phyloP scores from a whole-genome alignment of 768 basidiomycete species.

The Lactarius sanguifluus region DNA sequence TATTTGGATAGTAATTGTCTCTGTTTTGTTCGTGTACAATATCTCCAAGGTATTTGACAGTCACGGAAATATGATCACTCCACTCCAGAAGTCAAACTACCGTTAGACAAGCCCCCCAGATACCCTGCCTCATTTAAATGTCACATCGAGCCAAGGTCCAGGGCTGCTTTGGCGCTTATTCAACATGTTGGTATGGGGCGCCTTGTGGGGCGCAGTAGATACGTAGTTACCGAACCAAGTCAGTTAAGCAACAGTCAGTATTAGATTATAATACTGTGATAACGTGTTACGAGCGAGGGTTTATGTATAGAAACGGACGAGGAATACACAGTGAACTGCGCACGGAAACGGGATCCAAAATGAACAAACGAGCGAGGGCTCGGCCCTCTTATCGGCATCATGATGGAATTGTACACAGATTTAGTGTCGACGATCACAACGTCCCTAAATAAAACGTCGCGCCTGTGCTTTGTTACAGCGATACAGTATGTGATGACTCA shows the following conservation, averaged over 20 bases:
- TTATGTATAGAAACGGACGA: no score
- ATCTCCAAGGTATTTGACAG: constrained; percentile 24
- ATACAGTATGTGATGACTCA: not conserved
- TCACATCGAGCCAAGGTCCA: constrained; percentile 22
- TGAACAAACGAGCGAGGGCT: no score
- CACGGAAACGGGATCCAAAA: no score
- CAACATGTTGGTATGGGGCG: constrained; percentile 21
- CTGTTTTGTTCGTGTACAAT: constrained; percentile 25
- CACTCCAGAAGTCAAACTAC: constrained; percentile 24
- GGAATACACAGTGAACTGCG: no score
- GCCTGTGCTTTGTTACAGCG: no score
- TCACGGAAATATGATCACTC: constrained; percentile 21
- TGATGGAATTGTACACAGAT: not conserved
- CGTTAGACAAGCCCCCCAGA: constrained; percentile 10
- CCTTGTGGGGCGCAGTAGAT: constrained; percentile 12
- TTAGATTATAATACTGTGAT: not conserved
- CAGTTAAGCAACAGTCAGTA: not conserved
- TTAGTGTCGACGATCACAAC: not conserved
- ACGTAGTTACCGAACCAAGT: not conserved
- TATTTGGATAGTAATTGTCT: constrained; percentile 29
- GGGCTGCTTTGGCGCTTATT: constrained; percentile 21
- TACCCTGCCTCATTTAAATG: constrained; percentile 26
- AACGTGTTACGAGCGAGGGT: not conserved
- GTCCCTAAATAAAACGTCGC: not conserved
- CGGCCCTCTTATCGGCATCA: no score